Evolutionary conservation across 306 rosid species (phyloP).

Genomic region (Bauhinia variegata): DNA sequence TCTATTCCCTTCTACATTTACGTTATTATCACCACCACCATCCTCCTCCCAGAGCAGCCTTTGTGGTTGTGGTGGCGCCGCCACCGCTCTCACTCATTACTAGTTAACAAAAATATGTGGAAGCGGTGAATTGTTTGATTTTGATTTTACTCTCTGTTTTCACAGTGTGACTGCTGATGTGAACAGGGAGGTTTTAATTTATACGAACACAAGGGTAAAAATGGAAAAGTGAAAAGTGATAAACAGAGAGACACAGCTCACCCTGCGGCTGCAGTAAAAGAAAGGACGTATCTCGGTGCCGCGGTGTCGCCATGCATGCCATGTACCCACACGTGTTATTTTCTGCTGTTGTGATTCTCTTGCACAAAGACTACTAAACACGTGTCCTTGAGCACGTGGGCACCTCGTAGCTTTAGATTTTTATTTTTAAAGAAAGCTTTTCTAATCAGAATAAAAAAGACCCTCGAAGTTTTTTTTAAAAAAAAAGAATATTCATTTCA

Average conservation of each 20-base stretch:
- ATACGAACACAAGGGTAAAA: no score
- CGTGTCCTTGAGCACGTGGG: constrained; percentile 31
- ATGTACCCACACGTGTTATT: constrained; percentile 37
- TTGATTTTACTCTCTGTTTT: background rate
- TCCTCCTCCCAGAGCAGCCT: constrained; percentile 23
- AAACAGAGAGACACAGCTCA: background rate
- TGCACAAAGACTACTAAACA: constrained; percentile 17
- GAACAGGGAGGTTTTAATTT: no score
- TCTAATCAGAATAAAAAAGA: no score
- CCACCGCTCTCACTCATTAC: constrained; percentile 26
- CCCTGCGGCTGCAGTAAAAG: no score
- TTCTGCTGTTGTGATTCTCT: no score
- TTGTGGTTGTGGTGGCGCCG: constrained; percentile 11
- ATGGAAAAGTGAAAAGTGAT: background rate
- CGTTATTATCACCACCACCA: constrained; percentile 17
- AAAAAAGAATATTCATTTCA: no score
- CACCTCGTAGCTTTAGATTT: background rate
- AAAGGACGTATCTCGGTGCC: constrained; percentile 29
- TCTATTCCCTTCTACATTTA: background rate
- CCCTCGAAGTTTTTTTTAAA: no score
- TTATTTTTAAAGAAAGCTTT: no score
- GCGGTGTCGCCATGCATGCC: constrained; percentile 43
- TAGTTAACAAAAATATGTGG: background rate
- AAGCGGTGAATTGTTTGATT: constrained; percentile 1
- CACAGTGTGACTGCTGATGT: background rate